Percentiles rank a stretch among this genome's conserved stretches.
These are phyloP conservation scores for Penicillium herquei DNA, from an alignment of 495 filamentous ascomycete genomes.

Conservation along the genomic window DNA sequence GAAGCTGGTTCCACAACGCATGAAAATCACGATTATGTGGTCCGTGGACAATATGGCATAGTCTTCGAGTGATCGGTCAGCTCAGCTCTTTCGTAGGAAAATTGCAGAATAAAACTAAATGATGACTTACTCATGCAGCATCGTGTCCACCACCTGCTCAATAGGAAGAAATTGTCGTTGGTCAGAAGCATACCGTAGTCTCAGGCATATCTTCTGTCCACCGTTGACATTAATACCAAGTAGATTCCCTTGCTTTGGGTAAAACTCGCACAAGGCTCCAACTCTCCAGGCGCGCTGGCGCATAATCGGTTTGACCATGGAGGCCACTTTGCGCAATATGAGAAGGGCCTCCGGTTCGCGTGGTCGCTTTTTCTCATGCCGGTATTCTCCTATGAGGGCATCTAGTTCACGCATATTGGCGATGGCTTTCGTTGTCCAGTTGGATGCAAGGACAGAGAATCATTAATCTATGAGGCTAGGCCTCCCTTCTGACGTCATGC, in stretches of 20 bases:
- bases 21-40: constrained; percentile 84
- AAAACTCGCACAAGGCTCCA: constrained; percentile 79
- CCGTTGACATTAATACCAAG: constrained; percentile 78
- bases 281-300: constrained; percentile 79
- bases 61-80: constrained; percentile 31
- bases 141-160: constrained; percentile 81
- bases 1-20: constrained; percentile 80
- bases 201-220: constrained; percentile 78
- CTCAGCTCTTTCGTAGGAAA: neutral
- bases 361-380: constrained; percentile 71
- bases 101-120: neutral
- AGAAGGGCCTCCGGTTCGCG: constrained; percentile 77
- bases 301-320: constrained; percentile 95
- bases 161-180: constrained; percentile 74
- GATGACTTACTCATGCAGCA: constrained; percentile 78
- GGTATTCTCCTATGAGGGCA: constrained; percentile 69
- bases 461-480: neutral
- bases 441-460: neutral
- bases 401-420: constrained; percentile 63
- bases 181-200: constrained; percentile 77
- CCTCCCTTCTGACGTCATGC: neutral
- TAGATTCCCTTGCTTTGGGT: constrained; percentile 69
- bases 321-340: constrained; percentile 79
- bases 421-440: neutral
- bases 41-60: constrained; percentile 82